Evolutionary conservation across 1,284 basidiomycete species (phyloP).

Genomic region (Athelia sp.): DNA sequence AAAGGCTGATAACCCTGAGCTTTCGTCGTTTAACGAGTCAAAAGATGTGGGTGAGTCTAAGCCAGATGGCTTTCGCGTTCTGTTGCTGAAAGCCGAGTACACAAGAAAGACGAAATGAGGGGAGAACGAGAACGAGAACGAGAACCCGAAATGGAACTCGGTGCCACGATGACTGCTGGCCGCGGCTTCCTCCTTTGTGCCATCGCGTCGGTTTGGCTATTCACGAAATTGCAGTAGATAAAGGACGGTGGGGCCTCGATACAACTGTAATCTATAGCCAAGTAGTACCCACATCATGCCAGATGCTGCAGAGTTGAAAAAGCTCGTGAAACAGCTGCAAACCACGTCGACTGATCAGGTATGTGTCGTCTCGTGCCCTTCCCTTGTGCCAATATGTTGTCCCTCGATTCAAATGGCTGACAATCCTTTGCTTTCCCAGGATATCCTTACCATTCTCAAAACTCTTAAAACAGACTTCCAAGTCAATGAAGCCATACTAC

Average conservation of each 20-base stretch:
- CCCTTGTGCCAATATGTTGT: constrained; percentile 30
- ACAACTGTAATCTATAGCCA: neutral
- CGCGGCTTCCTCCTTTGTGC: neutral
- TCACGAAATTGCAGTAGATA: neutral
- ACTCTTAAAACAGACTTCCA: constrained; percentile 74
- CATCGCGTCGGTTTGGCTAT: neutral
- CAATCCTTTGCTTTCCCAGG: constrained; percentile 39
- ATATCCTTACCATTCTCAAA: constrained; percentile 65
- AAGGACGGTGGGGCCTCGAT: neutral
- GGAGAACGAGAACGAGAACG: neutral
- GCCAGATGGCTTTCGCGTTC: neutral
- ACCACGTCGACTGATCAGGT: constrained; percentile 57
- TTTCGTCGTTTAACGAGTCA: neutral
- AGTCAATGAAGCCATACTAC: constrained; percentile 83
- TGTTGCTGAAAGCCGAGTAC: too few relatives aligned
- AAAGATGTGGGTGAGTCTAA: neutral
- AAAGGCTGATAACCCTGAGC: too few relatives aligned
- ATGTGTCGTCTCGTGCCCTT: constrained; percentile 35
- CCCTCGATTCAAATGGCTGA: constrained; percentile 5
- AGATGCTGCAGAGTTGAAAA: constrained; percentile 61
- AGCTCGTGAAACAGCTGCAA: constrained; percentile 75
- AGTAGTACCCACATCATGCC: constrained; percentile 25
- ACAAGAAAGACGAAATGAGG: too few relatives aligned
- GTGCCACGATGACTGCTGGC: neutral
- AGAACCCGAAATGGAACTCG: neutral